A percentile compares a stretch with the other conserved stretches of the same genome.
Conservation (phyloP, 2,329 filamentous ascomycete species). For the Biscogniauxia sp. region DNA sequence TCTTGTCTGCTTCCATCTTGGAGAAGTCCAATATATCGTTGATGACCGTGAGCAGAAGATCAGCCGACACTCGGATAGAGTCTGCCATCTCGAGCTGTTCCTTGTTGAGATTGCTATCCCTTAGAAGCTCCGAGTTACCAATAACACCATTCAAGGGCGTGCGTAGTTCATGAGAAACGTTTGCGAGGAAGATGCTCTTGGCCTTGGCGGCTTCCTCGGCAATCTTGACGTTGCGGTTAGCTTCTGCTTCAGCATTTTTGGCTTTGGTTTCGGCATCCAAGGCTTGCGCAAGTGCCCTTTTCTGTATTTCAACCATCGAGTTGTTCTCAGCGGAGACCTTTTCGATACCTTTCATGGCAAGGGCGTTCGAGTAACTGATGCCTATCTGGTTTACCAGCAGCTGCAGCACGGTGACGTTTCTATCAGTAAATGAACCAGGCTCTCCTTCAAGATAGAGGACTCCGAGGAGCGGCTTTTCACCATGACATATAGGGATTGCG, state of each 20-base stretch:
- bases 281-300: slow-evolving; percentile 69
- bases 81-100: slow-evolving; percentile 85
- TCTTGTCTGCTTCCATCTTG: slow-evolving; percentile 84
- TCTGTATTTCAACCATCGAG: slow-evolving; percentile 75
- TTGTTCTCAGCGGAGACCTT: slow-evolving; percentile 76
- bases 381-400: slow-evolving; percentile 77
- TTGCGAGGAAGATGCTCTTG: slow-evolving; percentile 77
- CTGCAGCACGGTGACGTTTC: slow-evolving; percentile 64
- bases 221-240: slow-evolving; percentile 74
- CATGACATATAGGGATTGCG: slow-evolving; percentile 75
- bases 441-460: slow-evolving; percentile 74
- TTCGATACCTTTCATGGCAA: slow-evolving; percentile 68
- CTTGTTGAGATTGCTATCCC: slow-evolving; percentile 70
- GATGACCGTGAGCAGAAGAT: slow-evolving; percentile 86
- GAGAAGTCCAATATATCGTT: slow-evolving; percentile 97
- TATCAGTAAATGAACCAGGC: slow-evolving; percentile 73
- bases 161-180: slow-evolving; percentile 77
- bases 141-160: slow-evolving; percentile 87
- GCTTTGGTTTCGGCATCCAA: slow-evolving; percentile 73
- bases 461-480: slow-evolving; percentile 66
- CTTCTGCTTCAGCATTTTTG: slow-evolving; percentile 72
- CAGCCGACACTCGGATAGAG: slow-evolving; percentile 81
- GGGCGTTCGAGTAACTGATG: slow-evolving; percentile 67
- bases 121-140: slow-evolving; percentile 79
- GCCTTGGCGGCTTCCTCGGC: slow-evolving; percentile 82